These are phyloP conservation scores for Leptographium flavum DNA, from an alignment of 2,329 filamentous ascomycete genomes.

Conservation along the genomic window DNA sequence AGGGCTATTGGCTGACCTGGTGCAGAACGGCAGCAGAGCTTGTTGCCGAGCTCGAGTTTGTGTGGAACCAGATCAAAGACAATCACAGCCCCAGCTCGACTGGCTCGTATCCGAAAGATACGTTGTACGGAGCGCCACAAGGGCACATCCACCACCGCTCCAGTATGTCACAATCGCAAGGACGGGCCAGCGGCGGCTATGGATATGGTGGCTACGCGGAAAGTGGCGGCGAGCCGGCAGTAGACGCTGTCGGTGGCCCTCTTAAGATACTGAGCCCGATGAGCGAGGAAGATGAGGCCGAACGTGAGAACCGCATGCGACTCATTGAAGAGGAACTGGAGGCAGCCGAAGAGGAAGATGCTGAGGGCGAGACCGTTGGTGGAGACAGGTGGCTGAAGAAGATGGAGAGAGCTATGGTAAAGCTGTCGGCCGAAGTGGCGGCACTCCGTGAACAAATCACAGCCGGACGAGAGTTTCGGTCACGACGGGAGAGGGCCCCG, in stretches of 20 bases:
- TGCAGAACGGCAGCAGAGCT: constrained; percentile 67
- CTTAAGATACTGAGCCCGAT: constrained; percentile 71
- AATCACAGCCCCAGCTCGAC: constrained; percentile 53
- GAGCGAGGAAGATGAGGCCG: constrained; percentile 65
- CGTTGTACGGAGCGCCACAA: constrained; percentile 7
- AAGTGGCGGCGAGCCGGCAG: neutral
- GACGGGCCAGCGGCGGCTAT: neutral
- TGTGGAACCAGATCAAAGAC: constrained; percentile 95
- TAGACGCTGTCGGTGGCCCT: constrained; percentile 20
- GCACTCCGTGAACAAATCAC: constrained; percentile 85
- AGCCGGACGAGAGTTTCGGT: constrained; percentile 55
- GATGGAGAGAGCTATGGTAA: constrained; percentile 74
- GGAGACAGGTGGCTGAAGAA: constrained; percentile 56
- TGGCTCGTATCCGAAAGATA: constrained; percentile 37
- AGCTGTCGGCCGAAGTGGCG: constrained; percentile 83
- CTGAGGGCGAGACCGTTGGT: constrained; percentile 14
- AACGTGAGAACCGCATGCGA: constrained; percentile 34
- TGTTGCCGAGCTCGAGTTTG: constrained; percentile 91
- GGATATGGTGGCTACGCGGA: neutral
- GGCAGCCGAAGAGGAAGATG: constrained; percentile 26
- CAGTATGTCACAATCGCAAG: constrained; percentile 2
- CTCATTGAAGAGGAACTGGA: constrained; percentile 21
- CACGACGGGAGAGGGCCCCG: constrained; percentile 48
- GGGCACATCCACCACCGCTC: neutral
- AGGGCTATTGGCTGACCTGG: neutral